Evolutionary conservation across 768 basidiomycete species (phyloP).

Genomic region (Phanerochaete carnosa): DNA sequence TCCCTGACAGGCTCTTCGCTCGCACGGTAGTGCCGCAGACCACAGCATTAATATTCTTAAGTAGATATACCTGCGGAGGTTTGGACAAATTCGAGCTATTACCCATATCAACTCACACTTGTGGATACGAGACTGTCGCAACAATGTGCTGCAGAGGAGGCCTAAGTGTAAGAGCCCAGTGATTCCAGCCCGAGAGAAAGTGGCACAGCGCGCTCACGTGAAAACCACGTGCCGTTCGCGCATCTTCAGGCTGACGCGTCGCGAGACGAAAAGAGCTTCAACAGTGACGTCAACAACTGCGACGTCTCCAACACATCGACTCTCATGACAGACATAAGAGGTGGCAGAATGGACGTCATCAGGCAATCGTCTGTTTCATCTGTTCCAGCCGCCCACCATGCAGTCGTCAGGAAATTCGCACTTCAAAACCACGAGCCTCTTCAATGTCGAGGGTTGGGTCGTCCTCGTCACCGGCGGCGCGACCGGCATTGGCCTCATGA

Average conservation of each 20-base stretch:
- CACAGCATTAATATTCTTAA: too few relatives aligned
- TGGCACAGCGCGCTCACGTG: neutral
- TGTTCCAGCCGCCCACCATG: neutral
- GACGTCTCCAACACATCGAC: neutral
- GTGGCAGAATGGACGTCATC: neutral
- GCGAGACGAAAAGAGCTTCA: neutral
- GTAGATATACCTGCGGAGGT: too few relatives aligned
- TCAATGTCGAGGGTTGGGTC: constrained; percentile 28
- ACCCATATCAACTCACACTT: too few relatives aligned
- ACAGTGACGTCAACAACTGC: neutral
- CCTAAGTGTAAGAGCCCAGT: too few relatives aligned
- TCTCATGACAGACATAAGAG: neutral
- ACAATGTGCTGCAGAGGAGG: too few relatives aligned
- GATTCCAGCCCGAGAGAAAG: too few relatives aligned
- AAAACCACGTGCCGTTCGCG: neutral
- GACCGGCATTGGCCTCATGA: constrained; percentile 43
- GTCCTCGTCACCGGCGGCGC: constrained; percentile 27
- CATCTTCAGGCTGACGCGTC: too few relatives aligned
- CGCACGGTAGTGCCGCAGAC: too few relatives aligned
- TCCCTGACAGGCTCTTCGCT: too few relatives aligned
- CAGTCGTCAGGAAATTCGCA: constrained; percentile 15
- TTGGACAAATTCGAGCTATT: too few relatives aligned
- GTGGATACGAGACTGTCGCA: too few relatives aligned
- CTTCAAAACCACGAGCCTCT: constrained; percentile 20
- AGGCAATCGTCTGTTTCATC: neutral